phyloP scores from a whole-genome alignment of 169 alveolate genomes.

The Cyclospora cayetanensis region DNA sequence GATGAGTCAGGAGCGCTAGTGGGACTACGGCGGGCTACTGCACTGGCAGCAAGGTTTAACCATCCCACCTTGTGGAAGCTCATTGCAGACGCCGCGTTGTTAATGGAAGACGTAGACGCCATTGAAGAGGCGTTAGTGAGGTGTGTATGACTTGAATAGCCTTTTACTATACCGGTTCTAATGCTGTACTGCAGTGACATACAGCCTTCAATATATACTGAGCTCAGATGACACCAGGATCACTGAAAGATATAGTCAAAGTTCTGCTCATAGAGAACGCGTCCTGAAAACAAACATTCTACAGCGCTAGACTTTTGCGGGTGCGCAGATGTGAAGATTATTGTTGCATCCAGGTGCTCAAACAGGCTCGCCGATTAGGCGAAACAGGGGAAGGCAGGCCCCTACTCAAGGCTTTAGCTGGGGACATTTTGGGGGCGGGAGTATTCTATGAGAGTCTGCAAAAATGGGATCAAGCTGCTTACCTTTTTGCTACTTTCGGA shows the following conservation, averaged over 20 bases:
- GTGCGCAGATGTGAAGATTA: slow-evolving; percentile 36
- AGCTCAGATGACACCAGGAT: too few species aligned
- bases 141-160: neutral
- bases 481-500: slow-evolving; percentile 17
- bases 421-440: slow-evolving; percentile 51
- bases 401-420: slow-evolving; percentile 12
- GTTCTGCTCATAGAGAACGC: too few species aligned
- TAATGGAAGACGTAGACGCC: neutral
- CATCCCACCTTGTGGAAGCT: slow-evolving; percentile 55
- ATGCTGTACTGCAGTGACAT: neutral
- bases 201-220: too few species aligned
- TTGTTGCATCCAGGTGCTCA: slow-evolving; percentile 56
- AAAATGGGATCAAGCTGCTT: slow-evolving; percentile 3
- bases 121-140: slow-evolving; percentile 55
- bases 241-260: too few species aligned
- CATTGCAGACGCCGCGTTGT: slow-evolving; percentile 28
- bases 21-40: slow-evolving; percentile 34
- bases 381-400: slow-evolving; percentile 55
- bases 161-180: neutral
- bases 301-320: too few species aligned
- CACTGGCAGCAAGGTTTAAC: slow-evolving; percentile 34
- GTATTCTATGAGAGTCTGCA: slow-evolving; percentile 45
- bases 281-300: too few species aligned
- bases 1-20: neutral
- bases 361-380: slow-evolving; percentile 37